Conservation (phyloP, 2,329 filamentous ascomycete genomes). For the Fusarium domesticum region DNA sequence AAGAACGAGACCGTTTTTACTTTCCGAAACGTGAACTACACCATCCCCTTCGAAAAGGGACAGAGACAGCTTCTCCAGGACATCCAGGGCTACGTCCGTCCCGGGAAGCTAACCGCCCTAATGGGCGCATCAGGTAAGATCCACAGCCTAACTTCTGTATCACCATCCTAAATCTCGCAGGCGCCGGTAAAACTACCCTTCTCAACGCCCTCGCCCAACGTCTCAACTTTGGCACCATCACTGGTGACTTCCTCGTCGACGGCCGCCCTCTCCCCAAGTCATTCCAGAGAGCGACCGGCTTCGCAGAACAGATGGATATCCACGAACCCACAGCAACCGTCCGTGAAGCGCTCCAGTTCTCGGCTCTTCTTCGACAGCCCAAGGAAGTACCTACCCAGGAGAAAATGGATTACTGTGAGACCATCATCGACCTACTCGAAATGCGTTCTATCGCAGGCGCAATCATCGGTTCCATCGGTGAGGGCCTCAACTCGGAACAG, state of each 20-base stretch:
- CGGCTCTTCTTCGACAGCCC: constrained; percentile 61
- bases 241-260: constrained; percentile 76
- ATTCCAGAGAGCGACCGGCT: constrained; percentile 79
- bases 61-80: constrained; percentile 68
- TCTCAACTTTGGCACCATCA: constrained; percentile 72
- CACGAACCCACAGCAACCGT: constrained; percentile 66
- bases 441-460: constrained; percentile 66
- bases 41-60: constrained; percentile 56
- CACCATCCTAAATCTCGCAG: constrained; percentile 11
- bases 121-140: constrained; percentile 58
- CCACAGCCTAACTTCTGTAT: neutral
- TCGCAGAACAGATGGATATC: constrained; percentile 62
- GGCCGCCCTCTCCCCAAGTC: constrained; percentile 67
- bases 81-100: constrained; percentile 81
- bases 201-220: constrained; percentile 72
- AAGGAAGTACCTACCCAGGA: constrained; percentile 55
- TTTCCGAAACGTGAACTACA: constrained; percentile 50
- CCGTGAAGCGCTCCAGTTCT: constrained; percentile 63
- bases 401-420: constrained; percentile 67
- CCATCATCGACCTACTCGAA: constrained; percentile 65
- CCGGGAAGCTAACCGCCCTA: constrained; percentile 74
- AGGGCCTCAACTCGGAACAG: constrained; percentile 60
- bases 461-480: constrained; percentile 56
- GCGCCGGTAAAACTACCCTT: constrained; percentile 69
- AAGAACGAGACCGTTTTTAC: constrained; percentile 61